Conservation (phyloP, 2,329 filamentous ascomycete species). For the Helotiales sp. region DNA sequence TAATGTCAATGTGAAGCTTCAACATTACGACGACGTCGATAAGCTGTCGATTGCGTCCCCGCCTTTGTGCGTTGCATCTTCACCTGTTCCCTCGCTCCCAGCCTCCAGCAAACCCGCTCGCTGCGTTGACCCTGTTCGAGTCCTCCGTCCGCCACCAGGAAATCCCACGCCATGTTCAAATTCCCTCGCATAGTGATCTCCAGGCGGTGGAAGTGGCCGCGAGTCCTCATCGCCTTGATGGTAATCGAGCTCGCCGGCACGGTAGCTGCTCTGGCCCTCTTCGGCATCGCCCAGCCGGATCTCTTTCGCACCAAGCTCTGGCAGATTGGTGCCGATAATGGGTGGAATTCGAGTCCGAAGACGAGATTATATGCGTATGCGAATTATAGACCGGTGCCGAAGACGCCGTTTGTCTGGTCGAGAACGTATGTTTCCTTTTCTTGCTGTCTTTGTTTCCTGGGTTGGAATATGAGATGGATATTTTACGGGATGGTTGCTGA, state of each 20-base stretch:
- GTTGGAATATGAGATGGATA: not conserved
- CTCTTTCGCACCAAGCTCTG: slow-evolving; percentile 74
- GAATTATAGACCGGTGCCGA: slow-evolving; percentile 67
- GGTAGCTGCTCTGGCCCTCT: slow-evolving; percentile 70
- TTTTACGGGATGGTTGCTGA: slow-evolving; percentile 19
- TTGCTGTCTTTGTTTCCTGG: not conserved
- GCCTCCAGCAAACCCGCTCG: not conserved
- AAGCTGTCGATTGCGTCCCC: slow-evolving; percentile 13
- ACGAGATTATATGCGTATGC: slow-evolving; percentile 75
- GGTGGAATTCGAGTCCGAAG: slow-evolving; percentile 75
- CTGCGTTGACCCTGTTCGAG: not conserved
- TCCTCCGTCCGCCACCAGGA: not conserved
- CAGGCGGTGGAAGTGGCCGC: slow-evolving; percentile 53
- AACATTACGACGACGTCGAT: slow-evolving; percentile 19
- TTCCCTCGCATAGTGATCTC: slow-evolving; percentile 22
- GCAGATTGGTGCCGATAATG: slow-evolving; percentile 71
- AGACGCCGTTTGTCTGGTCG: slow-evolving; percentile 74
- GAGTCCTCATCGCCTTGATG: slow-evolving; percentile 59
- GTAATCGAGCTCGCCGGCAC: slow-evolving; percentile 68
- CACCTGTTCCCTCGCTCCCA: not conserved
- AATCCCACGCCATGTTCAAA: slow-evolving; percentile 19
- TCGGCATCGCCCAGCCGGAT: slow-evolving; percentile 75
- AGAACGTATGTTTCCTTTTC: slow-evolving; percentile 60
- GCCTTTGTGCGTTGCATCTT: not conserved
- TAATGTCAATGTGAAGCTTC: slow-evolving; percentile 20